Base-by-base conservation (phyloP, 768 basidiomycete genomes). In the Megacollybia marginata region DNA sequence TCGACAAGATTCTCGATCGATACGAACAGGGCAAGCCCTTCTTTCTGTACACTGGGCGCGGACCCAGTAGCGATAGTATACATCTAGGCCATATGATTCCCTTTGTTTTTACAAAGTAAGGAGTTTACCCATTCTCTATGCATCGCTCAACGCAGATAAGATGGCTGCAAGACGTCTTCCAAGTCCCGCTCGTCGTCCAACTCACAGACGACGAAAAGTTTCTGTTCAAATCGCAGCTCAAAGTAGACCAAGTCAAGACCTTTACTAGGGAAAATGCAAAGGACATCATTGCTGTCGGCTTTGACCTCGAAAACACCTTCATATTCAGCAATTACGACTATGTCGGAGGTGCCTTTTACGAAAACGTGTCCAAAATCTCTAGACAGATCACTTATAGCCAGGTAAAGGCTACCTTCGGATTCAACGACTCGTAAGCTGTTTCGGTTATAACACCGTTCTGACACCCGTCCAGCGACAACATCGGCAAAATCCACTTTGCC, bases 161-260 rank as follows among this genome's bases (percentile, higher is more conserved):
- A 65, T 98, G 95, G 94, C 64, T 99, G 54, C 96, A 99, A 68
- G 90, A 93, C 49, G 90, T 95, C 16, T 97, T 99, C 63, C 78
- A 93, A 53, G 90, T 91, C 7, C 94, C 96, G 5, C 72, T 97
- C 32, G 96, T 99, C 51, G 75, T 99, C 50, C 96, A 99, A 65
- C 78, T 99, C 2, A 99, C 96, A 91, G 96, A 99, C 60, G 96
- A 99, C 65, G 96, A 99, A 65, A 99, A 99, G 65, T 99, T 98
- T 73, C 68, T 99, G 44, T 96, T 99, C 79, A 95, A 98, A 66
- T 89, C 92, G 49, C 88, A 88, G 55, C 79, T 96, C 52, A 94
- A 91, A 64, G 76, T 89, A 33, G 91, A 97, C 55, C 85, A 97
- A 63, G 88, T 88, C 18, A 80, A 82, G 61, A 71, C 72, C 19